Evolutionary conservation across 148 eudicot genomes (phyloP).

Genomic region (Linanthus parryae): DNA sequence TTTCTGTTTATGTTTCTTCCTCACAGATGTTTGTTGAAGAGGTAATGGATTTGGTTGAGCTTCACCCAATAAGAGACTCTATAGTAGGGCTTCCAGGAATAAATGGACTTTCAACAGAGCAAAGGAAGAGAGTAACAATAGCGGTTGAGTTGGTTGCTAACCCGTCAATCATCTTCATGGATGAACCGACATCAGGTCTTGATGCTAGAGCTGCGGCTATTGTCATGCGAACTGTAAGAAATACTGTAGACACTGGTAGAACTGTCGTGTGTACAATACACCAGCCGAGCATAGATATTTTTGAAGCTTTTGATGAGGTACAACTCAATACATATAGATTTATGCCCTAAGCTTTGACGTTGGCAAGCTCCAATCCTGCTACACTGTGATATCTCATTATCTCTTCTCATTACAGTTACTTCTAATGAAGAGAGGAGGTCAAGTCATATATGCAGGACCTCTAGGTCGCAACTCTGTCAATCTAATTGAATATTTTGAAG

Average conservation of each 20-base stretch:
- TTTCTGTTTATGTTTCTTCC: no score
- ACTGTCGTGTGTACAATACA: constrained; percentile 64
- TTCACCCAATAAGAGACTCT: no score
- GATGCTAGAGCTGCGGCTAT: constrained; percentile 64
- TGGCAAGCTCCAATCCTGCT: no score
- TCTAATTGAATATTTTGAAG: constrained; percentile 71
- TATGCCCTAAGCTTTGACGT: no score
- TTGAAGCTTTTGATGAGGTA: constrained; percentile 64
- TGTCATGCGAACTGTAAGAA: constrained; percentile 53
- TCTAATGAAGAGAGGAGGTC: constrained; percentile 77
- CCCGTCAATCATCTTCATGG: constrained; percentile 58
- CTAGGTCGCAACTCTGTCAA: constrained; percentile 52
- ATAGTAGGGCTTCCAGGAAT: no score
- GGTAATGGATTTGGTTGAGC: no score
- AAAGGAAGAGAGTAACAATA: constrained; percentile 68
- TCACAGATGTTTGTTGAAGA: no score
- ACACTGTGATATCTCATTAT: not conserved
- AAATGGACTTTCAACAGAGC: no score
- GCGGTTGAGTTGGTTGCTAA: constrained; percentile 66
- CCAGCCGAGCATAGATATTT: constrained; percentile 58
- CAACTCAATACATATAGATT: no score
- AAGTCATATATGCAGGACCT: constrained; percentile 59
- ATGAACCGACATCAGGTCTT: constrained; percentile 53
- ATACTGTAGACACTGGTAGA: constrained; percentile 54
- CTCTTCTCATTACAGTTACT: constrained; percentile 38